A percentile compares a stretch with the other conserved stretches of the same genome.
Evolutionary conservation across 805 yeast genomes (phyloP).

Genomic region (Ogataea pignaliae): DNA sequence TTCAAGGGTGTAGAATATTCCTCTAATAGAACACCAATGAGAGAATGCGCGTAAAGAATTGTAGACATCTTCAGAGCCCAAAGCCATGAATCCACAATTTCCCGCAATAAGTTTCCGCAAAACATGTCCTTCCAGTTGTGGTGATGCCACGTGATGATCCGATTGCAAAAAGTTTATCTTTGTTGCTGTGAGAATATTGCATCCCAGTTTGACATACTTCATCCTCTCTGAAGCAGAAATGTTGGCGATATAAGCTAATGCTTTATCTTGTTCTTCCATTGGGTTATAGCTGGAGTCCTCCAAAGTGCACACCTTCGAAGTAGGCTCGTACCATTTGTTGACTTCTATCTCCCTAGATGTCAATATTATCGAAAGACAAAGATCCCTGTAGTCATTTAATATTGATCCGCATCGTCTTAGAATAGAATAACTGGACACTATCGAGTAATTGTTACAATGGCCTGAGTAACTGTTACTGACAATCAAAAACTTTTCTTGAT

Average conservation of each 20-base stretch:
- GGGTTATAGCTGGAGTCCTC: constrained; percentile 34
- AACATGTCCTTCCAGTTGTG: constrained; percentile 43
- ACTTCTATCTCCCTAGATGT: constrained; percentile 46
- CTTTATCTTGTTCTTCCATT: constrained; percentile 22
- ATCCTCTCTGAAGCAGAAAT: constrained; percentile 22
- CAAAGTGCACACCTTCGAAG: constrained; percentile 36
- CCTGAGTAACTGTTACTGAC: constrained; percentile 29
- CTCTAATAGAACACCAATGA: constrained; percentile 52
- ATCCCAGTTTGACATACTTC: constrained; percentile 38
- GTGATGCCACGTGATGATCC: constrained; percentile 47
- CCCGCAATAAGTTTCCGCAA: constrained; percentile 35
- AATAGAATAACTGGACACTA: constrained; percentile 41
- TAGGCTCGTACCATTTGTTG: constrained; percentile 46
- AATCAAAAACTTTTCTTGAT: constrained; percentile 45
- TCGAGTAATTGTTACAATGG: constrained; percentile 30
- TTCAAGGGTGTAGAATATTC: constrained; percentile 39
- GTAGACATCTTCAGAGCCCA: constrained; percentile 38
- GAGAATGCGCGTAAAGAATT: constrained; percentile 46
- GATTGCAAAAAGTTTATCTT: constrained; percentile 51
- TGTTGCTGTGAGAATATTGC: constrained; percentile 39
- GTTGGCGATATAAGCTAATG: constrained; percentile 30
- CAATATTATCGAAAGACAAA: constrained; percentile 45
- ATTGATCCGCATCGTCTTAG: constrained; percentile 36
- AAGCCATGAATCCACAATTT: constrained; percentile 34
- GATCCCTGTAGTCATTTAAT: constrained; percentile 32